Percentiles rank a stretch among this genome's conserved stretches.
phyloP scores from a whole-genome alignment of 1,139 yeast genomes.

The Debaryomyces singareniensis region DNA sequence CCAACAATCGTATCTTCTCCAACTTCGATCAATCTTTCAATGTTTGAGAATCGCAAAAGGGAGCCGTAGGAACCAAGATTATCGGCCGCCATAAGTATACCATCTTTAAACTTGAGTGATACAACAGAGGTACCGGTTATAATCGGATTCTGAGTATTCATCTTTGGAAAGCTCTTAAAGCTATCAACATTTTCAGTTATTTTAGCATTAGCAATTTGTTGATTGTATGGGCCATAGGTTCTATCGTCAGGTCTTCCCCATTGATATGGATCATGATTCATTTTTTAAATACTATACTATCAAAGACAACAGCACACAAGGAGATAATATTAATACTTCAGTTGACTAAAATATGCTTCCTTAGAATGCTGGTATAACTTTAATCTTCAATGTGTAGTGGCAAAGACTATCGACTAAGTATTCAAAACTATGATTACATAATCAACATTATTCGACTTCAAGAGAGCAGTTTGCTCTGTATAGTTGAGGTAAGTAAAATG shows the following conservation, averaged over 20 bases:
- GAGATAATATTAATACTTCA: too few relatives aligned
- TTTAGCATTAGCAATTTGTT: slow-evolving; percentile 57
- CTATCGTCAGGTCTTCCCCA: slow-evolving; percentile 95
- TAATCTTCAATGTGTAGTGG: too few relatives aligned
- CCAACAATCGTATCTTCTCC: slow-evolving; percentile 90
- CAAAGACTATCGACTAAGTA: too few relatives aligned
- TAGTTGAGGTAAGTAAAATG: too few relatives aligned
- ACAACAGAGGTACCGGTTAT: slow-evolving; percentile 96
- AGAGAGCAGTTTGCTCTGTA: too few relatives aligned
- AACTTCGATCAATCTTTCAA: slow-evolving; percentile 77
- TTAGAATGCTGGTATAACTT: too few relatives aligned
- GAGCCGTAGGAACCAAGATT: slow-evolving; percentile 93
- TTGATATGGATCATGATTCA: slow-evolving; percentile 92
- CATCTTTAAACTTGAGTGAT: slow-evolving; percentile 84
- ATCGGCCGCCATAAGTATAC: slow-evolving; percentile 93
- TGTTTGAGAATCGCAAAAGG: slow-evolving; percentile 74
- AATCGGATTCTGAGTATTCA: slow-evolving; percentile 90
- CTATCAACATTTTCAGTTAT: slow-evolving; percentile 9
- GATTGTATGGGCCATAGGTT: slow-evolving; percentile 75
- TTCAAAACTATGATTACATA: too few relatives aligned
- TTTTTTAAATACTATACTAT: too few relatives aligned
- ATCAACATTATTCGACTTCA: too few relatives aligned
- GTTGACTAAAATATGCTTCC: too few relatives aligned
- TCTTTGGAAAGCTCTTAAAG: slow-evolving; percentile 48
- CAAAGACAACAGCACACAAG: slow-evolving; percentile 1